Evolutionary conservation across 2,329 filamentous ascomycete genomes (phyloP).

Genomic region (Chaetomiaceae sp.): DNA sequence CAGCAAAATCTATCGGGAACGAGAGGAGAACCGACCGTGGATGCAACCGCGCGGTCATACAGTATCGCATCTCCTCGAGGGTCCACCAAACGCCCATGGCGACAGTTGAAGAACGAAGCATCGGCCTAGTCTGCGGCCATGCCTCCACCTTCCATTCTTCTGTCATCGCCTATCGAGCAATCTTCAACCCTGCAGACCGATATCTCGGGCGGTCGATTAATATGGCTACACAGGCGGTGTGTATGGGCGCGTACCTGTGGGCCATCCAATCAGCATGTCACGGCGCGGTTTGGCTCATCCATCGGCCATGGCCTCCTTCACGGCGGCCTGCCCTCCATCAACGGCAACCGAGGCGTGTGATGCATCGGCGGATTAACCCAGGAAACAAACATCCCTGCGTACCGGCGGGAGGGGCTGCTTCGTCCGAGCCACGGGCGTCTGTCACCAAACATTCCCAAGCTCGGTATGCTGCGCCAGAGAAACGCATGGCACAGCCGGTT

Average conservation of each 20-base stretch:
- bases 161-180: conserved; percentile 10
- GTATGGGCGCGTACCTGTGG: conserved; percentile 16
- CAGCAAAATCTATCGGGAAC: not conserved
- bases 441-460: not conserved
- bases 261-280: conserved; percentile 18
- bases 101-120: not conserved
- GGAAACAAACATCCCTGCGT: conserved; percentile 11
- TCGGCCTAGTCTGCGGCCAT: conserved; percentile 8
- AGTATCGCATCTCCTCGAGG: not conserved
- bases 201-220: conserved; percentile 14
- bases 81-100: not conserved
- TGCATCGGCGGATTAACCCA: not conserved
- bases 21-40: not conserved
- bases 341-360: conserved; percentile 6
- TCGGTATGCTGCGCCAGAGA: conserved; percentile 15
- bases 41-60: not conserved
- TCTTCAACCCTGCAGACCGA: conserved; percentile 11
- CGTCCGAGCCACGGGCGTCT: conserved; percentile 4
- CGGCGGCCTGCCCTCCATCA: conserved; percentile 20
- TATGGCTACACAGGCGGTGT: conserved; percentile 14
- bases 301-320: conserved; percentile 14
- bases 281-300: conserved; percentile 12
- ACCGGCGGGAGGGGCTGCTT: not conserved
- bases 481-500: conserved; percentile 18
- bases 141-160: not conserved